A percentile compares a stretch with the other conserved stretches of the same genome.
Evolutionary conservation across 2,329 filamentous ascomycete species (phyloP).

Genomic region (Diatrype stigma): DNA sequence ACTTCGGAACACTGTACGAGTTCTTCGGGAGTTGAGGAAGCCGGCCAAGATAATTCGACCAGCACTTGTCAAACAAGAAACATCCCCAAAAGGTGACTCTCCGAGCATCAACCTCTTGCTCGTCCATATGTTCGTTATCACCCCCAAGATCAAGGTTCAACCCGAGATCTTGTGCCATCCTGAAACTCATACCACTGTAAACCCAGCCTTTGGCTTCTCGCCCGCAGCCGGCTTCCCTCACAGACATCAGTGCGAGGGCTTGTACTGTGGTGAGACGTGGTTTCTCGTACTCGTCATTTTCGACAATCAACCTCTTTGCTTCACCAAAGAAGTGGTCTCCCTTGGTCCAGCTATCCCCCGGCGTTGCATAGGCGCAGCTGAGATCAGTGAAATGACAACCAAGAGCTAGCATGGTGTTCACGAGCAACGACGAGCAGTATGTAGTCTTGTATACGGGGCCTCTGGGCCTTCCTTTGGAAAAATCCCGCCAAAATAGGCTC

Average conservation of each 20-base stretch:
- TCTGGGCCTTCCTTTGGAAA: conserved; percentile 63
- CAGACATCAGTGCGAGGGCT: conserved; percentile 91
- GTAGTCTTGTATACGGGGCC: conserved; percentile 51
- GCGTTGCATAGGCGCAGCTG: conserved; percentile 64
- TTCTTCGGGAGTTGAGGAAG: conserved; percentile 79
- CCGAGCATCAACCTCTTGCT: conserved; percentile 83
- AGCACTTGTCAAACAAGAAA: conserved; percentile 97
- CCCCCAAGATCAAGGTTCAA: conserved; percentile 78
- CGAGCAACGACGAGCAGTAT: conserved; percentile 84
- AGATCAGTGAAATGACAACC: conserved; percentile 89
- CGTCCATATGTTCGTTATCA: conserved; percentile 58
- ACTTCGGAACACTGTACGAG: conserved; percentile 79
- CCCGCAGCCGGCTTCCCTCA: conserved; percentile 90
- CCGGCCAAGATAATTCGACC: conserved; percentile 94
- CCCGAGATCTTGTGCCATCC: conserved; percentile 93
- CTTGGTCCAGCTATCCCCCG: conserved; percentile 76
- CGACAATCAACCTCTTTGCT: conserved; percentile 82
- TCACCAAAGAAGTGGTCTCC: conserved; percentile 96
- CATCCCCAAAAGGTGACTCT: conserved; percentile 96
- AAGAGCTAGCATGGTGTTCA: conserved; percentile 89
- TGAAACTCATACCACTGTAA: conserved; percentile 96
- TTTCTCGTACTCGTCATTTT: conserved; percentile 90
- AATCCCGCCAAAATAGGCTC: conserved; percentile 81
- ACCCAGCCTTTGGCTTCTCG: conserved; percentile 96
- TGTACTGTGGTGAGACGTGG: conserved; percentile 87